Conservation (phyloP, 192 early-diverging fungal species). For the Coemansia sp. region DNA sequence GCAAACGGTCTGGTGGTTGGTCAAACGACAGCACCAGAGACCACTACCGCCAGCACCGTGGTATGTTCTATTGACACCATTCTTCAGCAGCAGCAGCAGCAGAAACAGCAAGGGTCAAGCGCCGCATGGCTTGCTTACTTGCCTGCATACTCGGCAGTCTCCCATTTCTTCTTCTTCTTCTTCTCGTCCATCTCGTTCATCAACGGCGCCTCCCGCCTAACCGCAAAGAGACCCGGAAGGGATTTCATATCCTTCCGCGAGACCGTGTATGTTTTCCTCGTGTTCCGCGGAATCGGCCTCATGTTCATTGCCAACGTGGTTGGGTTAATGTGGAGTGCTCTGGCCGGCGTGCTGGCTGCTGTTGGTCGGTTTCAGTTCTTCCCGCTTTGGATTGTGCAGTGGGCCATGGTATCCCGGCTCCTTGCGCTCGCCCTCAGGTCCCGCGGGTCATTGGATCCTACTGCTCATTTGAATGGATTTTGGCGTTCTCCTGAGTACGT, state of each 20-base stretch:
- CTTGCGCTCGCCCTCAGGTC: conserved; percentile 26
- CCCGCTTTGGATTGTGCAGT: conserved; percentile 21
- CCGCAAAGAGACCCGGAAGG: neutral
- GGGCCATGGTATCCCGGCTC: conserved; percentile 28
- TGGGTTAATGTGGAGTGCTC: conserved; percentile 9
- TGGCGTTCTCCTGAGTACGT: conserved; percentile 20
- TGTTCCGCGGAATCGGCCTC: conserved; percentile 32
- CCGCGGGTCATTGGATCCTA: conserved; percentile 10
- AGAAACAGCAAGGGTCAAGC: conserved; percentile 3
- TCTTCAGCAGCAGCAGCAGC: neutral
- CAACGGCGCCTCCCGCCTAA: conserved; percentile 27
- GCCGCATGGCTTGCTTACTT: conserved; percentile 18
- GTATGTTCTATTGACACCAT: neutral
- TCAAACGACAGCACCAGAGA: neutral
- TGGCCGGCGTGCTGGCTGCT: conserved; percentile 4
- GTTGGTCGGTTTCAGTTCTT: conserved; percentile 9
- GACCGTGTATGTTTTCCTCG: conserved; percentile 14
- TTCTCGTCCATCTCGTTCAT: conserved; percentile 34
- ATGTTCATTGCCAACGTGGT: conserved; percentile 15
- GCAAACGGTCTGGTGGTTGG: neutral
- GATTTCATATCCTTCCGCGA: conserved; percentile 23
- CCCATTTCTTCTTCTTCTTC: conserved; percentile 23
- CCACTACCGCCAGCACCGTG: too few relatives aligned
- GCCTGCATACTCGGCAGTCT: conserved; percentile 16
- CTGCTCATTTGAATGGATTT: conserved; percentile 12